Conservation (phyloP, 176 grass and related monocot genomes). For the Thinopyrum elongatum region DNA sequence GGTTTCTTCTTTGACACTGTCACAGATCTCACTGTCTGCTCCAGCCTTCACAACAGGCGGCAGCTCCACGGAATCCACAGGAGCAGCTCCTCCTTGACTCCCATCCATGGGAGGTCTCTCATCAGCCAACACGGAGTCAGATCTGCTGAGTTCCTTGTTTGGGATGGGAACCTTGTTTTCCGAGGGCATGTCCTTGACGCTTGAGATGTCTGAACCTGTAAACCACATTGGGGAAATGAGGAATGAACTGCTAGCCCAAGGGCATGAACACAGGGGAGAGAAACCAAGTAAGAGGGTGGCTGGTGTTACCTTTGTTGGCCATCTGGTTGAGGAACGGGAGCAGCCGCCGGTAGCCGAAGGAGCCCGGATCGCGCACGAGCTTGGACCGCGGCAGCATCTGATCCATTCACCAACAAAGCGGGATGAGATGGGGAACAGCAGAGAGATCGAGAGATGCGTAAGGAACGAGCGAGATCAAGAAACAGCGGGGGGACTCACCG, state of each 20-base stretch:
- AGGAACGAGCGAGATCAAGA: not conserved
- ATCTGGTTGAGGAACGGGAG: slow-evolving; percentile 53
- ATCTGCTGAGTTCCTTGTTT: not conserved
- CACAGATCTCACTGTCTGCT: not conserved
- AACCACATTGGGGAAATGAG: not conserved
- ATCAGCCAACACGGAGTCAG: not conserved
- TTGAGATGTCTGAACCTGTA: not conserved
- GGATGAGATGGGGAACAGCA: not conserved
- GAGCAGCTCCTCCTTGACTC: not conserved
- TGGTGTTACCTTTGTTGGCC: slow-evolving; percentile 31
- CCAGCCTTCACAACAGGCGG: not conserved
- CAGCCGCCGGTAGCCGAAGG: slow-evolving; percentile 51
- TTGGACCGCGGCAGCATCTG: slow-evolving; percentile 41
- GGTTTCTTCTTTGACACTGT: not conserved
- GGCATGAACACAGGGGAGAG: not conserved
- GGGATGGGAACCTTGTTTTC: not conserved
- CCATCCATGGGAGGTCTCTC: not conserved
- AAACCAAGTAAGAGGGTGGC: not conserved
- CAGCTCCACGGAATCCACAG: not conserved
- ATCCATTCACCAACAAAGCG: not conserved
- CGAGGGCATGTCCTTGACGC: not conserved
- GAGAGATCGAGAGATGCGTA: not conserved
- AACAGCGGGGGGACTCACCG: not conserved
- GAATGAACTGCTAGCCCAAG: not conserved
- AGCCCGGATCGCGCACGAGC: slow-evolving; percentile 37